Conservation (phyloP, 345 rosid genomes). For the Melaleuca alternifolia region DNA sequence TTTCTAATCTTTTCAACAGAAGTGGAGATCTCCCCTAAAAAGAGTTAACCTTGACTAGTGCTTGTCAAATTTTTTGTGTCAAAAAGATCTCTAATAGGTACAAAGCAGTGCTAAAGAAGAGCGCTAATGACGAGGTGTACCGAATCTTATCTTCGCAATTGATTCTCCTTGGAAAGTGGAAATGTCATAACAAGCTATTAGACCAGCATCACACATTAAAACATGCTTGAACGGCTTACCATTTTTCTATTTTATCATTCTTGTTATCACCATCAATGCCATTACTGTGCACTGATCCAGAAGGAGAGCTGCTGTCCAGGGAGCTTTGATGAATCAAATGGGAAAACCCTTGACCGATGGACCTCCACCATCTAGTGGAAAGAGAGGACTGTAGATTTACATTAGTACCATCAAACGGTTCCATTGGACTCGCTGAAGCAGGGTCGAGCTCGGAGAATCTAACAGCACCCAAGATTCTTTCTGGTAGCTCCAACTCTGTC, state of each 20-base stretch:
- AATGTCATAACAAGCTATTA: background rate
- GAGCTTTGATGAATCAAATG: conserved; percentile 47
- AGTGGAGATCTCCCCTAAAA: background rate
- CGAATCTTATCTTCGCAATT: background rate
- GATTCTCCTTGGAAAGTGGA: background rate
- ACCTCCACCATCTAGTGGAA: conserved; percentile 66
- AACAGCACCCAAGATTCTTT: conserved; percentile 60
- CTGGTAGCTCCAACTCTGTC: conserved; percentile 85
- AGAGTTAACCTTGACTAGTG: background rate
- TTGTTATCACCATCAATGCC: conserved; percentile 20
- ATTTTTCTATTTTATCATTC: conserved; percentile 23
- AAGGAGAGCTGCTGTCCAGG: conserved; percentile 26
- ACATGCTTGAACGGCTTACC: conserved; percentile 22
- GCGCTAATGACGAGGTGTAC: background rate
- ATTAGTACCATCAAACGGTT: conserved; percentile 12
- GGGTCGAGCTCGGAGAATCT: conserved; percentile 75
- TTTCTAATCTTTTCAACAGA: background rate
- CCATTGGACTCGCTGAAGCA: conserved; percentile 41
- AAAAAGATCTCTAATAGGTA: background rate
- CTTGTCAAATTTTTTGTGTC: background rate
- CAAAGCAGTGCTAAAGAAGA: background rate
- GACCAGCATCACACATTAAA: background rate
- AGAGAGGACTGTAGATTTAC: conserved; percentile 29
- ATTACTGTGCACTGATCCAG: conserved; percentile 14
- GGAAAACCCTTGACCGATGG: conserved; percentile 77